phyloP scores from a whole-genome alignment of 306 rosid species.

The Fagus crenata region DNA sequence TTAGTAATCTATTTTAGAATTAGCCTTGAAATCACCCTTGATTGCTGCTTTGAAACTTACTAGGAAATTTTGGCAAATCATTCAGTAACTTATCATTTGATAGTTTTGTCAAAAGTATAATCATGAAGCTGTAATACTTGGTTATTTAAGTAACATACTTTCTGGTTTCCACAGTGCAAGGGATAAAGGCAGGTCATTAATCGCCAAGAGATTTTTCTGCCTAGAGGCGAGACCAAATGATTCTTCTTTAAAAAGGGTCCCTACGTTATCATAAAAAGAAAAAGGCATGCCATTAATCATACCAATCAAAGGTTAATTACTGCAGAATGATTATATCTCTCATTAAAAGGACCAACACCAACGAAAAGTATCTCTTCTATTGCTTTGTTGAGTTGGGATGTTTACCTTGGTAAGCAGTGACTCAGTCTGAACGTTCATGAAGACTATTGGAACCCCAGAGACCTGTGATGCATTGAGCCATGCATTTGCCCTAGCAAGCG shows the following conservation, averaged over 20 bases:
- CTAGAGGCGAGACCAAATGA: too few relatives aligned
- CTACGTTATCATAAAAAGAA: too few relatives aligned
- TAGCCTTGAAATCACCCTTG: neutral
- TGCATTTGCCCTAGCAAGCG: conserved; percentile 80
- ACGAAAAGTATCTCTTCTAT: neutral
- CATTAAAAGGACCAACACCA: neutral
- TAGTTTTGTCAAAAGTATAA: neutral
- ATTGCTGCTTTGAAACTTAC: neutral
- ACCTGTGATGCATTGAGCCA: conserved; percentile 85
- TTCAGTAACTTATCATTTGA: neutral
- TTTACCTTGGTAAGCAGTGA: conserved; percentile 89
- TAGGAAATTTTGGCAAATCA: neutral
- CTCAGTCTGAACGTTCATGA: conserved; percentile 84
- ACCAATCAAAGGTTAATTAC: neutral
- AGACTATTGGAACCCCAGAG: conserved; percentile 76
- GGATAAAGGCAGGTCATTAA: neutral
- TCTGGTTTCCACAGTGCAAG: too few relatives aligned
- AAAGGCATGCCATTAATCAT: neutral
- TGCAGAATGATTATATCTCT: neutral
- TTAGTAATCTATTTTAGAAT: neutral
- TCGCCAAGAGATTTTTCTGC: too few relatives aligned
- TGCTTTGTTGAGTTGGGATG: conserved; percentile 1
- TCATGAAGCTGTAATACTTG: neutral
- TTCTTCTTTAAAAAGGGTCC: too few relatives aligned
- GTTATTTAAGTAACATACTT: neutral